Conservation (phyloP, 495 filamentous ascomycete genomes). For the Talaromyces ruber region DNA sequence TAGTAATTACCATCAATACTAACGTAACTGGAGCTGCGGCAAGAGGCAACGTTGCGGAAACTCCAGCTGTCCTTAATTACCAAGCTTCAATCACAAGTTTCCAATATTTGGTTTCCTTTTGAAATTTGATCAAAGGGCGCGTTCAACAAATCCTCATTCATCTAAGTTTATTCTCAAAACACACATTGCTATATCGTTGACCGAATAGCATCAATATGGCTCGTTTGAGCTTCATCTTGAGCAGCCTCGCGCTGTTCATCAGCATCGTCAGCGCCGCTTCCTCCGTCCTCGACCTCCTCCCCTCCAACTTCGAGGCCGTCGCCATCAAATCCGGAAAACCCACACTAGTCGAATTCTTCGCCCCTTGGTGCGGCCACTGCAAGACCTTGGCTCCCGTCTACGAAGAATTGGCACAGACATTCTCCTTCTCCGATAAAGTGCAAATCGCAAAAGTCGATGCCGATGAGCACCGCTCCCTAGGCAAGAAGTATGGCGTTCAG, state of each 20-base stretch:
- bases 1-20: conserved; percentile 2
- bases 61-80: neutral
- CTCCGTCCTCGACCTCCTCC: conserved; percentile 74
- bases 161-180: neutral
- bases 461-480: conserved; percentile 75
- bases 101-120: neutral
- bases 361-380: conserved; percentile 99
- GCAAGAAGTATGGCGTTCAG: conserved; percentile 77
- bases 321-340: conserved; percentile 91
- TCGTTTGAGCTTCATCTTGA: conserved; percentile 37
- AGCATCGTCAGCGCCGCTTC: conserved; percentile 34
- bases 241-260: conserved; percentile 31
- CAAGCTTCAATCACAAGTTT: neutral
- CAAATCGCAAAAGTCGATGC: conserved; percentile 93
- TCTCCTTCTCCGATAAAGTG: conserved; percentile 71
- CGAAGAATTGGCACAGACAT: conserved; percentile 77
- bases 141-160: neutral
- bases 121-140: neutral
- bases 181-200: neutral
- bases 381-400: conserved; percentile 92
- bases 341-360: conserved; percentile 96
- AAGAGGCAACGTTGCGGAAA: conserved; percentile 3
- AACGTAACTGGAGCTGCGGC: neutral
- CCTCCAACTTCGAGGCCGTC: conserved; percentile 80
- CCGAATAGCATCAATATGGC: conserved; percentile 24